Evolutionary conservation across 805 yeast genomes (phyloP).

Genomic region (Osmozyma mogii): DNA sequence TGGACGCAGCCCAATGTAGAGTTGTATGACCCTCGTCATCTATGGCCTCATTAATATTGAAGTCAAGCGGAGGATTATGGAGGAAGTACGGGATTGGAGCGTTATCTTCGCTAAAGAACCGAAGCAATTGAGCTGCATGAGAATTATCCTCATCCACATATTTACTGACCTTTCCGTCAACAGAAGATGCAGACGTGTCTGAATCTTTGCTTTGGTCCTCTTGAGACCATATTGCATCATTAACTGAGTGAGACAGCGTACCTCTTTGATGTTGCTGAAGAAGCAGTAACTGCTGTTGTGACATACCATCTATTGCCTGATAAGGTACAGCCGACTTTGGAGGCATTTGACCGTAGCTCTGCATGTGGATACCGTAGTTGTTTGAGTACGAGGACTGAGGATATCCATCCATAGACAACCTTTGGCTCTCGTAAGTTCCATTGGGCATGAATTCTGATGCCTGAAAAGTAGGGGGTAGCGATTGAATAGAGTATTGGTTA

Average conservation of each 20-base stretch:
- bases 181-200: conserved; percentile 41
- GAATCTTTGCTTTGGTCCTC: conserved; percentile 28
- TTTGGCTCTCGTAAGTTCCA: conserved; percentile 2
- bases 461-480: conserved; percentile 17
- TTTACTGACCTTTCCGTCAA: conserved; percentile 13
- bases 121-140: conserved; percentile 32
- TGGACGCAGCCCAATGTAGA: conserved; percentile 96
- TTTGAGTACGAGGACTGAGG: neutral
- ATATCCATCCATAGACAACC: neutral
- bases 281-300: conserved; percentile 9
- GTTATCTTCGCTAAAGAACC: conserved; percentile 37
- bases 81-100: conserved; percentile 55
- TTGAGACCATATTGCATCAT: conserved; percentile 35
- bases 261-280: conserved; percentile 8
- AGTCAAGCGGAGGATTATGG: conserved; percentile 53
- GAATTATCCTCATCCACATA: conserved; percentile 41
- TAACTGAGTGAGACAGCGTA: conserved; percentile 27
- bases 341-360: conserved; percentile 1
- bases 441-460: conserved; percentile 16
- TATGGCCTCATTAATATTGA: conserved; percentile 67
- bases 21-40: conserved; percentile 95
- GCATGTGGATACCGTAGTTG: neutral
- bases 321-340: neutral
- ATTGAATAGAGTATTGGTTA: no score
- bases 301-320: conserved; percentile 6